phyloP scores from a whole-genome alignment of 345 rosid species.

The Zanthoxylum bungeanum region DNA sequence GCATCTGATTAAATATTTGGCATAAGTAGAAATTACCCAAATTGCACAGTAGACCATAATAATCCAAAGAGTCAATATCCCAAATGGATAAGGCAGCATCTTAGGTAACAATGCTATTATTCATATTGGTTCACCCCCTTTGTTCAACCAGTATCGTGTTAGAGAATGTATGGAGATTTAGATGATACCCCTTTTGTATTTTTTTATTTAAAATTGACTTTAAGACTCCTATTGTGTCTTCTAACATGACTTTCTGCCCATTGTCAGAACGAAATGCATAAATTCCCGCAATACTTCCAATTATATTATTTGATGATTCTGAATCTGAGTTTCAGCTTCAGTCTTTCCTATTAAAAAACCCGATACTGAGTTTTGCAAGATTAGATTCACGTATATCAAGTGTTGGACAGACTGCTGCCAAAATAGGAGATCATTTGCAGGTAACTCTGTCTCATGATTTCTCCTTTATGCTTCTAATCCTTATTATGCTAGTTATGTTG shows the following conservation, averaged over 20 bases:
- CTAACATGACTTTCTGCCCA: neutral
- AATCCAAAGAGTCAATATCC: neutral
- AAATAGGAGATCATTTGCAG: conserved; percentile 99
- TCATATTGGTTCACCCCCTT: neutral
- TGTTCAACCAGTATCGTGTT: neutral
- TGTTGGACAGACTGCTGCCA: conserved; percentile 99
- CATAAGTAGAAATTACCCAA: too few relatives aligned
- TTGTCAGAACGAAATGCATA: neutral
- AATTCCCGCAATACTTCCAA: neutral
- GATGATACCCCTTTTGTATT: neutral
- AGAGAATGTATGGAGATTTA: neutral
- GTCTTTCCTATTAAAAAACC: neutral
- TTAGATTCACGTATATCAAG: conserved; percentile 92
- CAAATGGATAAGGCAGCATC: neutral
- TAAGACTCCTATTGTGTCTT: neutral
- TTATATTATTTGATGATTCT: conserved; percentile 11
- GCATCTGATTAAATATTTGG: conserved; percentile 6
- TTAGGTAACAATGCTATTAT: neutral
- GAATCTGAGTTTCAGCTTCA: neutral
- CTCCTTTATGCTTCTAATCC: neutral
- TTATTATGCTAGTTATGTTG: neutral
- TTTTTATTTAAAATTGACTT: neutral
- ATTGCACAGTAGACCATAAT: neutral
- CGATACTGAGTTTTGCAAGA: conserved; percentile 95
- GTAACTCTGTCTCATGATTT: conserved; percentile 29